Evolutionary conservation across 768 basidiomycete genomes (phyloP).

Genomic region (Lactifluus subvellereus): DNA sequence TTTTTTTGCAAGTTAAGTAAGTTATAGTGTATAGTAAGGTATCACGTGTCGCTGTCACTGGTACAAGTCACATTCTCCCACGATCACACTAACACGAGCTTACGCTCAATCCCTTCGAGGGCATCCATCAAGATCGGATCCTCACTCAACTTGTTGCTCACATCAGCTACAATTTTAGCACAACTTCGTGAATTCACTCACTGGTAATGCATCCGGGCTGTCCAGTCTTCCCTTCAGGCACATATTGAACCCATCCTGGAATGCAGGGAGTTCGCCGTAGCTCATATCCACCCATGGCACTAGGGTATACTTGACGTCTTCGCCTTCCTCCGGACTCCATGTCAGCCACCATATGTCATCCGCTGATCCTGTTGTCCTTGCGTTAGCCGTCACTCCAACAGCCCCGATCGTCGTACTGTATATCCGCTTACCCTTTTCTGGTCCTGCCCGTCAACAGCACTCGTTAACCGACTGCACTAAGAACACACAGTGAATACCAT

Average conservation of each 20-base stretch:
- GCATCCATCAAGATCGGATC: constrained; percentile 4
- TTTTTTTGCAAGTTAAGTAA: not conserved
- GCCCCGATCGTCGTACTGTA: not conserved
- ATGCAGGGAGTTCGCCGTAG: not conserved
- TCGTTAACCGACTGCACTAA: not conserved
- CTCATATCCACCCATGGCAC: constrained; percentile 9
- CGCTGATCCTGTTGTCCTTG: constrained; percentile 1
- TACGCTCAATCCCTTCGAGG: not conserved
- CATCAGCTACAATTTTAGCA: not conserved
- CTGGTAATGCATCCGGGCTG: not conserved
- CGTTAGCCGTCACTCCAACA: not conserved
- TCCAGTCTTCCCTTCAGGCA: constrained; percentile 8
- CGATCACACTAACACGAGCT: not conserved
- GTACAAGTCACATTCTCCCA: not conserved
- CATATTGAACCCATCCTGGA: not conserved
- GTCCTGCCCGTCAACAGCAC: constrained; percentile 3
- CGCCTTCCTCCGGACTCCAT: constrained; percentile 12
- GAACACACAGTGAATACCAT: not conserved
- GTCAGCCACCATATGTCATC: constrained; percentile 9
- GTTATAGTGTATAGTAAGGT: not conserved
- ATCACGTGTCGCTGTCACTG: not conserved
- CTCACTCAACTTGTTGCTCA: not conserved
- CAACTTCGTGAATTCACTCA: not conserved
- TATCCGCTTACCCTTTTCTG: constrained; percentile 9
- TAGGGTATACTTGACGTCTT: constrained; percentile 3